A percentile compares a stretch with the other conserved stretches of the same genome.
phyloP scores from a whole-genome alignment of 805 yeast genomes.

The Yarrowia sp. region DNA sequence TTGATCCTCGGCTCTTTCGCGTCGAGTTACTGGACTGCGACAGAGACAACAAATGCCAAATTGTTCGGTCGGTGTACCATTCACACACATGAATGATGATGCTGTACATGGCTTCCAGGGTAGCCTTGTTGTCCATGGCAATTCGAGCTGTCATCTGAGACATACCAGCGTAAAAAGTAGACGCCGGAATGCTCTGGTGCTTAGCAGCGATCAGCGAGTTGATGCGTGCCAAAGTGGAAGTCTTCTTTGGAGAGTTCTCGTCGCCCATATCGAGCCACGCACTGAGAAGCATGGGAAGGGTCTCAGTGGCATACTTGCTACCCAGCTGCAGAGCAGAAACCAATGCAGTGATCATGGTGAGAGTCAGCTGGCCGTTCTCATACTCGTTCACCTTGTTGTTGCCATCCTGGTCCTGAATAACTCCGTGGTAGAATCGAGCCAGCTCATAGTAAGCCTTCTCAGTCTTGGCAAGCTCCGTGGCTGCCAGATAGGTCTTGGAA shows the following conservation, averaged over 20 bases:
- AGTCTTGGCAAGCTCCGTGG: conserved; percentile 1
- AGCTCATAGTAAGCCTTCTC: conserved; percentile 17
- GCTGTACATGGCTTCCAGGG: conserved; percentile 54
- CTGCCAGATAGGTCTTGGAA: background rate
- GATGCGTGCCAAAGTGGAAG: conserved; percentile 25
- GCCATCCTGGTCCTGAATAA: conserved; percentile 28
- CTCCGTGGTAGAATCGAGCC: conserved; percentile 18
- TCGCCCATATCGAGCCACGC: conserved; percentile 54
- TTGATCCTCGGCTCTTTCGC: background rate
- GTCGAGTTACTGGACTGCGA: conserved; percentile 3
- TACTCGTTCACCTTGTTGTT: conserved; percentile 27
- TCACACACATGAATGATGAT: conserved; percentile 57
- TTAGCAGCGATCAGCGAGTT: conserved; percentile 39
- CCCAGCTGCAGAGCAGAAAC: conserved; percentile 61
- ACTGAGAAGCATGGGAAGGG: conserved; percentile 84
- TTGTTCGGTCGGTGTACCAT: conserved; percentile 73
- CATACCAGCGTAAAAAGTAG: conserved; percentile 75
- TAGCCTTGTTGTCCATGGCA: conserved; percentile 56
- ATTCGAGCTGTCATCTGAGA: conserved; percentile 84
- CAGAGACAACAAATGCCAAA: conserved; percentile 67
- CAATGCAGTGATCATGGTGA: conserved; percentile 54
- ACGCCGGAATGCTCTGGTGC: conserved; percentile 48
- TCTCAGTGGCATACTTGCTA: conserved; percentile 68
- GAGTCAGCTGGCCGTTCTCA: conserved; percentile 48
- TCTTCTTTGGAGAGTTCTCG: conserved; percentile 23